Conservation (phyloP, 1,284 basidiomycete species). For the Omphalotus olearius region DNA sequence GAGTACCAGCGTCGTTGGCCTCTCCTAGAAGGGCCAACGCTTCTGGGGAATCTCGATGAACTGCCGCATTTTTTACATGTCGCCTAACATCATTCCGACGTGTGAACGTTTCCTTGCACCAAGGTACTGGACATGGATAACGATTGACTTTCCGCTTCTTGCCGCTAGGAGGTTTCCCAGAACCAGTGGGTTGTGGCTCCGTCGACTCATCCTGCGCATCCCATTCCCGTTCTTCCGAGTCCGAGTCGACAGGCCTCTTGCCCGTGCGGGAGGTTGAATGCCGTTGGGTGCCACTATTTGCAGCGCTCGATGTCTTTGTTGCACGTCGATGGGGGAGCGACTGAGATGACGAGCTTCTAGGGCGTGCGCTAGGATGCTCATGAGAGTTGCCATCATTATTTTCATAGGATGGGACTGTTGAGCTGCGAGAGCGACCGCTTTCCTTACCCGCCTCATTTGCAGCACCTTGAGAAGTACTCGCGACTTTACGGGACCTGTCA, state of each 20-base stretch:
- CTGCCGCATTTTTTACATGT: constrained; percentile 17
- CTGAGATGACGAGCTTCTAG: no score
- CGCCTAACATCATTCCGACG: constrained; percentile 18
- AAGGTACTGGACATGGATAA: constrained; percentile 15
- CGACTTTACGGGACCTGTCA: no score
- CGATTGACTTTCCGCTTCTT: constrained; percentile 15
- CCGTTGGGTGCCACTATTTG: neutral
- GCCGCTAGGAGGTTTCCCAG: neutral
- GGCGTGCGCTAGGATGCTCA: no score
- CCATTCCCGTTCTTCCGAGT: constrained; percentile 9
- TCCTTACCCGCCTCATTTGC: neutral
- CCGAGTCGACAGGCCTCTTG: constrained; percentile 8
- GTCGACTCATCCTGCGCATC: constrained; percentile 5
- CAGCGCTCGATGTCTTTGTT: no score
- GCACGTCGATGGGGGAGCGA: no score
- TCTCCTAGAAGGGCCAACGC: constrained; percentile 6
- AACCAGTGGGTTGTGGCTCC: neutral
- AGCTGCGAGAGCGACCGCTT: neutral
- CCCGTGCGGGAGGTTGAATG: neutral
- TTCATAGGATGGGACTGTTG: neutral
- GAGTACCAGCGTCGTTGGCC: constrained; percentile 11
- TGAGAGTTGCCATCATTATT: no score
- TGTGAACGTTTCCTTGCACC: constrained; percentile 19
- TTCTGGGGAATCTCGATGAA: constrained; percentile 14
- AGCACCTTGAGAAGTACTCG: no score